Evolutionary conservation across 176 grass and related monocot species (phyloP).

Genomic region (Aegilops sharonensis): DNA sequence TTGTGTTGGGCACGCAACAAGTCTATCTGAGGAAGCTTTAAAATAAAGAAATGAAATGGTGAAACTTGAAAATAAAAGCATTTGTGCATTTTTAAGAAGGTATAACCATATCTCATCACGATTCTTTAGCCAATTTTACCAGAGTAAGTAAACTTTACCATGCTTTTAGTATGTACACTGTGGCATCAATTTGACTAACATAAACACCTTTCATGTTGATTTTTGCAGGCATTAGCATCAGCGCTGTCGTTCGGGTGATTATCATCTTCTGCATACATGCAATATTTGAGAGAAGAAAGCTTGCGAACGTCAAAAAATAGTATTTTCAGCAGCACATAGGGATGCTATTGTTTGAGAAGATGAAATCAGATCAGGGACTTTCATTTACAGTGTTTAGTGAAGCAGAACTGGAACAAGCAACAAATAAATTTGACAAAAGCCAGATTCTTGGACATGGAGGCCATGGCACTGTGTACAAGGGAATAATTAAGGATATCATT

Average conservation of each 20-base stretch:
- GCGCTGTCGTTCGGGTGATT: neutral
- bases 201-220: neutral
- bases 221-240: slow-evolving; percentile 4
- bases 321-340: slow-evolving; percentile 14
- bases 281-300: slow-evolving; percentile 7
- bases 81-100: no score
- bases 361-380: slow-evolving; percentile 14
- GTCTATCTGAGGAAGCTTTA: no score
- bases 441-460: slow-evolving; percentile 19
- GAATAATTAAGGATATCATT: neutral
- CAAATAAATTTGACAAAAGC: slow-evolving; percentile 12
- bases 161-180: neutral
- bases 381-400: slow-evolving; percentile 15
- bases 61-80: no score
- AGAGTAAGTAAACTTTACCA: neutral
- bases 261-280: neutral
- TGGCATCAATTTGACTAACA: no score
- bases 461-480: slow-evolving; percentile 23
- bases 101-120: no score
- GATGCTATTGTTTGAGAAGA: slow-evolving; percentile 11
- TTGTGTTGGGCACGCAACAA: no score
- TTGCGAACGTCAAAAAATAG: neutral
- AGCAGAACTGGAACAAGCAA: slow-evolving; percentile 13
- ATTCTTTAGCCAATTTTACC: neutral
- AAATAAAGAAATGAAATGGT: no score